Percentiles rank a stretch among this genome's conserved stretches.
These are phyloP conservation scores for Chalciporus sphaerocephalus DNA, from an alignment of 768 basidiomycete species.

Conservation along the genomic window DNA sequence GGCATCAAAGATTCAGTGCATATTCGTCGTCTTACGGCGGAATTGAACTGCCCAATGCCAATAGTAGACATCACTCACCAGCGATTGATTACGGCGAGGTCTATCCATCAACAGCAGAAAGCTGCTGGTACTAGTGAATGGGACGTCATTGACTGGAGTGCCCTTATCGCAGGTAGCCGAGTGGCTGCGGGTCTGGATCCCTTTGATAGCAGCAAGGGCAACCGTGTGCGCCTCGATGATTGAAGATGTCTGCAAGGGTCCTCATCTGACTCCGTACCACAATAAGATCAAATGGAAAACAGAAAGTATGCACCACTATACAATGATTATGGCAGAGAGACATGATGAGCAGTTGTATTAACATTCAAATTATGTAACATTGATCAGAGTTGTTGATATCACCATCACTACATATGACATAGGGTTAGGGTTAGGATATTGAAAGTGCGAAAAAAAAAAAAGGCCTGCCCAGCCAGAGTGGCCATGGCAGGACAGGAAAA, in stretches of 20 bases:
- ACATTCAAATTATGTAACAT: no score
- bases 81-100: slow-evolving; percentile 74
- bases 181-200: slow-evolving; percentile 65
- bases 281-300: no score
- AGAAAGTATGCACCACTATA: no score
- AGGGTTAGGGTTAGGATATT: slow-evolving; percentile 46
- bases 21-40: slow-evolving; percentile 64
- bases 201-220: slow-evolving; percentile 36
- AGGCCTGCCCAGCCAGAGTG: slow-evolving; percentile 58
- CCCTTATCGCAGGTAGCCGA: slow-evolving; percentile 71
- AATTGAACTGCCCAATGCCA: slow-evolving; percentile 68
- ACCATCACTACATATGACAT: background rate
- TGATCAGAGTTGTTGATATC: no score
- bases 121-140: slow-evolving; percentile 45
- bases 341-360: no score
- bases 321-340: no score
- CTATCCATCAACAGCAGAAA: slow-evolving; percentile 52
- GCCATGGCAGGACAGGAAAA: slow-evolving; percentile 66
- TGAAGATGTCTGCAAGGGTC: no score
- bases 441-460: slow-evolving; percentile 35
- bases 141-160: slow-evolving; percentile 77
- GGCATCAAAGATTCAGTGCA: slow-evolving; percentile 85
- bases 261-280: no score
- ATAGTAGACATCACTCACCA: slow-evolving; percentile 67
- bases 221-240: background rate